Evolutionary conservation across 371 early-diverging fungal genomes (phyloP).

Genomic region (Rhizopus sp.): DNA sequence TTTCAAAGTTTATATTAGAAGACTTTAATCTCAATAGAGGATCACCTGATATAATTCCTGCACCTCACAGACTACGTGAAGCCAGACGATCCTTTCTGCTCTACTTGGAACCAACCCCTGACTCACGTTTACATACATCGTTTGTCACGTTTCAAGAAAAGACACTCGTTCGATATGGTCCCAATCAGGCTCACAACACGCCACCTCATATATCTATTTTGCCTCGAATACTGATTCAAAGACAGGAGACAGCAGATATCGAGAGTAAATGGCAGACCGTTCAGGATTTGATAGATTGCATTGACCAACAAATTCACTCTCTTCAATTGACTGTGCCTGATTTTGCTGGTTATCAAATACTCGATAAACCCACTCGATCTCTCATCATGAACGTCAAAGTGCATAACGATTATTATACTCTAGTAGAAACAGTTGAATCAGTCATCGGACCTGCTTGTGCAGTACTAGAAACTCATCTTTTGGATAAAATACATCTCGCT

Average conservation of each 20-base stretch:
- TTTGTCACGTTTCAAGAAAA: slow-evolving; percentile 32
- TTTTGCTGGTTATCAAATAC: slow-evolving; percentile 29
- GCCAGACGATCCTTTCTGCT: slow-evolving; percentile 30
- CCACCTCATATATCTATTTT: slow-evolving; percentile 28
- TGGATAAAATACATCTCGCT: slow-evolving; percentile 32
- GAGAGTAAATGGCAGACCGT: slow-evolving; percentile 29
- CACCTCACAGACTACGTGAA: slow-evolving; percentile 34
- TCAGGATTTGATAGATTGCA: slow-evolving; percentile 15
- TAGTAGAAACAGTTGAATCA: slow-evolving; percentile 20
- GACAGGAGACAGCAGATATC: slow-evolving; percentile 20
- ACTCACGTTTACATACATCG: slow-evolving; percentile 28
- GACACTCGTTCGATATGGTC: slow-evolving; percentile 27
- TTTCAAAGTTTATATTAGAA: slow-evolving; percentile 31
- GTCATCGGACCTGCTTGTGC: slow-evolving; percentile 19
- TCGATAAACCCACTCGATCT: slow-evolving; percentile 29
- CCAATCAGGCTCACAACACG: slow-evolving; percentile 37
- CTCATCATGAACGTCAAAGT: slow-evolving; percentile 26
- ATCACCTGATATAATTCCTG: slow-evolving; percentile 19
- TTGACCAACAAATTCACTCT: slow-evolving; percentile 20
- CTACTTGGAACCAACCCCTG: slow-evolving; percentile 30
- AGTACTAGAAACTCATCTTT: slow-evolving; percentile 19
- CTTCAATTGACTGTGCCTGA: slow-evolving; percentile 18
- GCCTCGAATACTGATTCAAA: slow-evolving; percentile 24
- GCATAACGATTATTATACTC: slow-evolving; percentile 12
- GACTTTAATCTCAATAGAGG: slow-evolving; percentile 26